Evolutionary conservation across 2,329 filamentous ascomycete species (phyloP).

Genomic region (Colletotrichum tamarilloi): DNA sequence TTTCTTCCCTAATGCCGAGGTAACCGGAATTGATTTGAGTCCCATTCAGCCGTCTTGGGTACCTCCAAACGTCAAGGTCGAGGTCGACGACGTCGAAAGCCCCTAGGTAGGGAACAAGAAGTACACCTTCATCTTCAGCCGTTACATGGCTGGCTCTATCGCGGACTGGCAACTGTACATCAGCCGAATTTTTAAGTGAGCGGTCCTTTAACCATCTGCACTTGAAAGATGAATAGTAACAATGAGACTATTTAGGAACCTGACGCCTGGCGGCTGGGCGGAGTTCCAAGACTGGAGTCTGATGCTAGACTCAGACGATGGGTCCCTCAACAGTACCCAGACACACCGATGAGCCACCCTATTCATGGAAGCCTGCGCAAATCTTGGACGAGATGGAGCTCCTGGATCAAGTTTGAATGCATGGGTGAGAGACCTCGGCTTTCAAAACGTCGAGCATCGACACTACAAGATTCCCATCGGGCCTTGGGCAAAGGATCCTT

Average conservation of each 20-base stretch:
- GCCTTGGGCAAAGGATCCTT: conserved; percentile 49
- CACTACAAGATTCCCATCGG: conserved; percentile 47
- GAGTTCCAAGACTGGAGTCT: conserved; percentile 41
- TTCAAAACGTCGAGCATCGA: conserved; percentile 45
- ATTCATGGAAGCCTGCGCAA: conserved; percentile 38
- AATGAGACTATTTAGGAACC: conserved; percentile 38
- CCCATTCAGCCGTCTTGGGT: conserved; percentile 44
- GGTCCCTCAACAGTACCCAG: conserved; percentile 26
- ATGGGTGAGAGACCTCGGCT: conserved; percentile 49
- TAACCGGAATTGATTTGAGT: conserved; percentile 22
- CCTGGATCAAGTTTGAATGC: conserved; percentile 41
- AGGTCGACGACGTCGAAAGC: conserved; percentile 72
- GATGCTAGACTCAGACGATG: conserved; percentile 39
- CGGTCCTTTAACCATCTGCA: background rate
- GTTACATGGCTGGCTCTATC: conserved; percentile 13
- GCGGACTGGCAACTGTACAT: conserved; percentile 11
- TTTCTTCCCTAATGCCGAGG: conserved; percentile 2
- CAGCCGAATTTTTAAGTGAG: background rate
- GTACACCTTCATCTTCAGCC: conserved; percentile 47
- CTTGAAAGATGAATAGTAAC: background rate
- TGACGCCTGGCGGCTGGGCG: conserved; percentile 47
- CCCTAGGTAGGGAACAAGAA: conserved; percentile 50
- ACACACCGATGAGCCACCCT: conserved; percentile 33
- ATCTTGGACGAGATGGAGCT: conserved; percentile 42
- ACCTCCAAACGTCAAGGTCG: conserved; percentile 73